Percentiles rank a stretch among this genome's conserved stretches.
phyloP scores from a whole-genome alignment of 2,329 filamentous ascomycete genomes.

The Capronia epimyces region DNA sequence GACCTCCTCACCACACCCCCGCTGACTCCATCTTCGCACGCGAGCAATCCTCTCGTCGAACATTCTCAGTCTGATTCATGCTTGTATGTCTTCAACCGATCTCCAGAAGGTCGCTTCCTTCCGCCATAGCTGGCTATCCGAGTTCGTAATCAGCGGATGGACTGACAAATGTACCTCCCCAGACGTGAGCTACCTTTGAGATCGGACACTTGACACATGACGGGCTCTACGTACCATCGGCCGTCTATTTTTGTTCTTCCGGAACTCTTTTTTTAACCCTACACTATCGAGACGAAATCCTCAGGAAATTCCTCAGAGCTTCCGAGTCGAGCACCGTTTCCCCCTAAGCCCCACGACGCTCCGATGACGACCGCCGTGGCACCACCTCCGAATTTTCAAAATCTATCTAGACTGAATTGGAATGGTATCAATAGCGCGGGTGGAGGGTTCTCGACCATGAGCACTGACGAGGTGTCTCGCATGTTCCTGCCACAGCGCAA shows the following conservation, averaged over 20 bases:
- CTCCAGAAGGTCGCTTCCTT: background rate
- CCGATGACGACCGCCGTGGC: conserved; percentile 60
- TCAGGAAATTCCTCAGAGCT: conserved; percentile 2
- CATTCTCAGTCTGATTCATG: background rate
- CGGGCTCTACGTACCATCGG: conserved; percentile 14
- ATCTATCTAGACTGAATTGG: conserved; percentile 57
- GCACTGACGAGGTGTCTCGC: conserved; percentile 74
- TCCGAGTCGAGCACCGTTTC: background rate
- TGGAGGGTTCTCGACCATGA: conserved; percentile 65
- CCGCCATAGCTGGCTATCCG: background rate
- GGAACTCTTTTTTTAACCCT: background rate
- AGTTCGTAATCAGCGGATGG: background rate
- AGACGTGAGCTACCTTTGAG: conserved; percentile 5
- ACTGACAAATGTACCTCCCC: conserved; percentile 8
- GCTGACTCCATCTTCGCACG: conserved; percentile 16
- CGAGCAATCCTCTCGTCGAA: conserved; percentile 16
- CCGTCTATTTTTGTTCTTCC: conserved; percentile 17
- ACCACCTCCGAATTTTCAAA: conserved; percentile 59
- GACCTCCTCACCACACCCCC: conserved; percentile 17
- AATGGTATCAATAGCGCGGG: conserved; percentile 53
- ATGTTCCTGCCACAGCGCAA: conserved; percentile 83
- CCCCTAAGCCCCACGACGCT: conserved; percentile 5
- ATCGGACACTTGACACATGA: conserved; percentile 26
- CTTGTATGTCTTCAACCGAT: conserved; percentile 12
- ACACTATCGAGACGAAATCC: background rate